Percentiles rank a stretch among this genome's conserved stretches.
phyloP scores from a whole-genome alignment of 257 asterid genomes.

The Rubia yunnanensis region DNA sequence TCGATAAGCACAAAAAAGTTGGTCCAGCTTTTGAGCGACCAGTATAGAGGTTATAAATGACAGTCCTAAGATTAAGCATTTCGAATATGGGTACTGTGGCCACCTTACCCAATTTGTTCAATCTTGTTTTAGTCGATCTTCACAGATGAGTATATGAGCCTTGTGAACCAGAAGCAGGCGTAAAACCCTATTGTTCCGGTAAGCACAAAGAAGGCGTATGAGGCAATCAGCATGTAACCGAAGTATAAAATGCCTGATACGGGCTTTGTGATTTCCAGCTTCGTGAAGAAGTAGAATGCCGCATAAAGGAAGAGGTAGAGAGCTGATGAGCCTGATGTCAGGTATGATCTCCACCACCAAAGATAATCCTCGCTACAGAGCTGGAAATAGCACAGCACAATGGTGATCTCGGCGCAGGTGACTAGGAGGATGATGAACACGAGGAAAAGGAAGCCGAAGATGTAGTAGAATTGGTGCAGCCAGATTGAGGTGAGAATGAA shows the following conservation, averaged over 20 bases:
- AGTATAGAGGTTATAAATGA: conserved; percentile 15
- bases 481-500: conserved; percentile 90
- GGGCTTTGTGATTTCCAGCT: conserved; percentile 75
- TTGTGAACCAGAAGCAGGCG: conserved; percentile 84
- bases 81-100: background rate
- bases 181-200: conserved; percentile 86
- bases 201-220: conserved; percentile 74
- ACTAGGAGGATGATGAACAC: conserved; percentile 68
- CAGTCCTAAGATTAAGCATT: conserved; percentile 14
- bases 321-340: conserved; percentile 78
- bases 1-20: background rate
- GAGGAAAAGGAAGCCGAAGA: conserved; percentile 76
- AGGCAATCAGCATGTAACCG: conserved; percentile 85
- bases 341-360: conserved; percentile 97
- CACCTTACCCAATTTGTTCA: background rate
- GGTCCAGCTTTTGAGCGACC: conserved; percentile 22
- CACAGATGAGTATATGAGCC: conserved; percentile 86
- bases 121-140: conserved; percentile 52
- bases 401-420: conserved; percentile 83
- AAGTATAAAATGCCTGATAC: conserved; percentile 73
- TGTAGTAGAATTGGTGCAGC: conserved; percentile 87
- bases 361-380: conserved; percentile 89
- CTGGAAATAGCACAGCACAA: conserved; percentile 91
- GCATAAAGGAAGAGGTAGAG: conserved; percentile 75
- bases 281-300: conserved; percentile 80